Percentiles rank a stretch among this genome's conserved stretches.
phyloP scores from a whole-genome alignment of 441 rosid species.

The Corymbia calophylla region DNA sequence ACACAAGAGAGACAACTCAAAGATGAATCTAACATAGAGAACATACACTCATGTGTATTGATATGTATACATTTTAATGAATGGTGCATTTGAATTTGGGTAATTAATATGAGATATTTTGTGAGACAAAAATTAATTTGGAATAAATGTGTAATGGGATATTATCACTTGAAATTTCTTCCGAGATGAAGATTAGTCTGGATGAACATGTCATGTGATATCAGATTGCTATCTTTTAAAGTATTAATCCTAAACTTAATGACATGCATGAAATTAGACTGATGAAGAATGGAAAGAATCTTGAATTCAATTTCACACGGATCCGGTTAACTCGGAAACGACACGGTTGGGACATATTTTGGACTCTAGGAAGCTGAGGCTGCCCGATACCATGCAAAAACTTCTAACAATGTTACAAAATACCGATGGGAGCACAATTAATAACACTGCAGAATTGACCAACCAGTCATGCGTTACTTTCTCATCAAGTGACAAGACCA shows the following conservation, averaged over 20 bases:
- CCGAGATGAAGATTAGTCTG: too few species aligned
- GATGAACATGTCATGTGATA: accelerated
- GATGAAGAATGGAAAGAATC: neutral
- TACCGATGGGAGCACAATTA: neutral
- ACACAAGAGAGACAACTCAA: neutral
- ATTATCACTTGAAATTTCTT: neutral
- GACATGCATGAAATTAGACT: neutral
- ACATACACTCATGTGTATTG: neutral
- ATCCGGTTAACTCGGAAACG: neutral
- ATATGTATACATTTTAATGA: neutral
- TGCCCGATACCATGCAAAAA: neutral
- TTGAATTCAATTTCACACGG: neutral
- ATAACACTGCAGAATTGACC: neutral
- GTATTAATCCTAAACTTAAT: too few species aligned
- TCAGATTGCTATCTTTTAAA: too few species aligned
- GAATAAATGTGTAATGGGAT: neutral
- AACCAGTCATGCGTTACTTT: neutral
- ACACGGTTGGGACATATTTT: neutral
- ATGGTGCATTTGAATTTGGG: neutral
- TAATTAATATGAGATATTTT: neutral
- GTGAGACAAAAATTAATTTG: neutral
- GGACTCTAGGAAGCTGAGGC: neutral
- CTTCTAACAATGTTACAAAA: neutral
- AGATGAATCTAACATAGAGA: neutral
- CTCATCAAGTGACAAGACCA: neutral